A percentile compares a stretch with the other conserved stretches of the same genome.
Conservation (phyloP, 2,329 filamentous ascomycete genomes). For the Fusarium mundagurra region DNA sequence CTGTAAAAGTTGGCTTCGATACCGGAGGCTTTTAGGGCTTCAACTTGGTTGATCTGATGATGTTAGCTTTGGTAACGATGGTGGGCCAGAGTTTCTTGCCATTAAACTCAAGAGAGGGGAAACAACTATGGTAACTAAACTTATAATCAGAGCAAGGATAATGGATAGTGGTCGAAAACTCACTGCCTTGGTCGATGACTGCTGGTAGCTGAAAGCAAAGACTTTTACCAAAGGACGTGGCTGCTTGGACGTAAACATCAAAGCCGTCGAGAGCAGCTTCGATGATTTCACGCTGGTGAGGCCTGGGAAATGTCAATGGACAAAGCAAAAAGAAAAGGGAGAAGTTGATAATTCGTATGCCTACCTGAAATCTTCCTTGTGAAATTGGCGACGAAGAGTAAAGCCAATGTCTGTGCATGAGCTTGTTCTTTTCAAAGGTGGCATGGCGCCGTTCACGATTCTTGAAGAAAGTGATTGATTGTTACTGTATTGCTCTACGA, state of each 20-base stretch:
- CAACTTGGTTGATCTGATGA: conserved; percentile 86
- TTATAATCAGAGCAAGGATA: conserved; percentile 27
- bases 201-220: conserved; percentile 93
- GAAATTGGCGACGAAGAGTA: conserved; percentile 77
- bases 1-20: conserved; percentile 89
- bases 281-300: conserved; percentile 89
- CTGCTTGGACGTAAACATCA: conserved; percentile 94
- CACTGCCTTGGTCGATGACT: conserved; percentile 86
- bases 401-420: conserved; percentile 76
- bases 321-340: neutral
- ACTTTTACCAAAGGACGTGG: conserved; percentile 91
- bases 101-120: conserved; percentile 91
- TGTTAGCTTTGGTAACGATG: conserved; percentile 13
- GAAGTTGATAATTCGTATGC: conserved; percentile 50
- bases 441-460: conserved; percentile 45
- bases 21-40: conserved; percentile 76
- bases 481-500: neutral
- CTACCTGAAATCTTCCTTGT: conserved; percentile 80
- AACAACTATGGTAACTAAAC: conserved; percentile 84
- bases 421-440: conserved; percentile 55
- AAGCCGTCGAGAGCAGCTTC: conserved; percentile 80
- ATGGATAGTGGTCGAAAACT: conserved; percentile 47
- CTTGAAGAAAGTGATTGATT: neutral
- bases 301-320: conserved; percentile 59
- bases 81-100: conserved; percentile 58